Evolutionary conservation across 495 filamentous ascomycete species (phyloP), one percentile per base, ranked within the genome.

Genomic region (Chaetomium tenue): DNA sequence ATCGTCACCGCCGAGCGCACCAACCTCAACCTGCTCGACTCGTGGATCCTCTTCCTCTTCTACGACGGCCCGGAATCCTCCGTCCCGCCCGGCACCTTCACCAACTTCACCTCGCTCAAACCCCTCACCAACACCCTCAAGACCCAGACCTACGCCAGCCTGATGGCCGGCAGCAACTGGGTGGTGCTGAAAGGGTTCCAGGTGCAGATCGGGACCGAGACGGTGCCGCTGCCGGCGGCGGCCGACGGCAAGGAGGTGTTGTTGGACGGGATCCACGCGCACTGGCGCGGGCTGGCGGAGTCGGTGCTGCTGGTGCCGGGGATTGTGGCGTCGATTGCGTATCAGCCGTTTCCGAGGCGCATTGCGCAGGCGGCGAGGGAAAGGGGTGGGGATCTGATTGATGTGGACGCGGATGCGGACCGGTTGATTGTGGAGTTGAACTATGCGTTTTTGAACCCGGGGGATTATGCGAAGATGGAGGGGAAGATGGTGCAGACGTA

Each of bases 31-130:
- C 47, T 82, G 0, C 51, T 86, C 58, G 78, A 85, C 50, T 74
- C 81, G 30, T 86, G 83, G 82, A 80, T 86, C 55, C 70, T 87
- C 64, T 88, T 87, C 67, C 64, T 86, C n/a, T 88, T 86, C 76
- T 87, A 87, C 66, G 82, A 88, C 54, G 85, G 84, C 4, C 78
- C 82, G 0, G 33, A 39, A 16, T n/a, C 26, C 0, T 74, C 78
- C 61, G 81, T 81, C 2, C 84, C 85, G 2, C 66, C 75, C 16
- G 82, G 77, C 5, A 77, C 84, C 9, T 88, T 88, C 62, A 76
- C 81, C 58, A 80, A 79, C 61, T 86, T 88, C 74, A 82, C 79
- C 8, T 74, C 70, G 40, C 81, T 86, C 54, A 72, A 75, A 0
- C 78, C 83, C 13, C 73, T 73, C 16, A 74, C 81, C 44, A 83